Conservation (phyloP, 129 eudicot genomes). For the Kitagawia praeruptora region DNA sequence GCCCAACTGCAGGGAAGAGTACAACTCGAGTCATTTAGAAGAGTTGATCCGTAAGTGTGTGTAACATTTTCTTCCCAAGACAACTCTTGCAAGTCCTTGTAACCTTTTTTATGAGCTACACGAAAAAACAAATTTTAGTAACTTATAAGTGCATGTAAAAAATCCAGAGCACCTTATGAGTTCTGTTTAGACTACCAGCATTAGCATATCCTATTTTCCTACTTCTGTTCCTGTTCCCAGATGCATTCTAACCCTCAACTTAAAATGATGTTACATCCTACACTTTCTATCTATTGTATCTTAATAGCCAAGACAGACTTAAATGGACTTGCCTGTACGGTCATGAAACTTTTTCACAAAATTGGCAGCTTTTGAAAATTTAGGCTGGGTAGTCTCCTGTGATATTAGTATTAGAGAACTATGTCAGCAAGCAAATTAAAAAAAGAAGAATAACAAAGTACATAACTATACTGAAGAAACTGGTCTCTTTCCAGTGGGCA, state of each 20-base stretch:
- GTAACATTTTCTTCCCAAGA: conserved; percentile 27
- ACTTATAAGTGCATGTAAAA: neutral
- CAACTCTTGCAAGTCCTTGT: conserved; percentile 45
- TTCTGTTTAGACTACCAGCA: neutral
- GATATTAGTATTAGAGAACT: neutral
- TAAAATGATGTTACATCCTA: neutral
- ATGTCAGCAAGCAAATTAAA: neutral
- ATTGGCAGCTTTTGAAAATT: conserved; percentile 51
- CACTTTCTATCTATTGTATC: neutral
- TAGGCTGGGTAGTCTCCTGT: conserved; percentile 36
- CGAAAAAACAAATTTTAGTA: neutral
- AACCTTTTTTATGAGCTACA: conserved; percentile 54
- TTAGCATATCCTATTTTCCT: neutral
- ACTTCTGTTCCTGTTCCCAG: neutral
- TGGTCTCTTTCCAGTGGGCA: neutral
- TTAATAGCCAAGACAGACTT: neutral
- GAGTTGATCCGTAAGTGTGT: conserved; percentile 53
- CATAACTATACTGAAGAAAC: neutral
- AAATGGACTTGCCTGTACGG: conserved; percentile 39
- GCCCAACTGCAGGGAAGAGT: conserved; percentile 67
- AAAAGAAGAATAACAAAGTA: neutral
- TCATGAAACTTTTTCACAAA: conserved; percentile 71
- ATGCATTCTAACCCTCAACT: neutral
- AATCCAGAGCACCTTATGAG: neutral
- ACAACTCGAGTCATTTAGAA: conserved; percentile 44